Base-by-base conservation (phyloP, 169 alveolate genomes). In the Plasmodium gaboni region DNA sequence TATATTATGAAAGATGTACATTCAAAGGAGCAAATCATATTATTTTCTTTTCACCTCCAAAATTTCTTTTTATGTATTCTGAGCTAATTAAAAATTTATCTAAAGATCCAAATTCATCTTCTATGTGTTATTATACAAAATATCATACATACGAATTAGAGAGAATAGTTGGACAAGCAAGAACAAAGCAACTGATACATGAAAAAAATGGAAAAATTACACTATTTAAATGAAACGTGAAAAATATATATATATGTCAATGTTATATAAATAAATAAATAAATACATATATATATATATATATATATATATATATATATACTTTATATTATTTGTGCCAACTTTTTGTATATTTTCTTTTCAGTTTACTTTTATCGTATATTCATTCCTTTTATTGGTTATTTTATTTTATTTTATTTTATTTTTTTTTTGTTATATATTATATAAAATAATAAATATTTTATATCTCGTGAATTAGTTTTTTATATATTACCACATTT, bases 181-280 rank as follows among this genome's bases (percentile, higher is more conserved):
- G 73, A 53, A 61, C 93, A 1, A 26, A 61, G 24, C 92, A 92
- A 15, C 88, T 93, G 57, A 53, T 93, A 28, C 44, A 72, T 7
- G 96, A 94, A 10, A 87, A 88, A 7, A 91, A 91, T 9, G 93
- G 95, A 1, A 91, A 92, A 70, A 92, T 93, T 13, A 93, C 95
- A 2, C 89, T 92, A 48, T 93, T 92, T 61, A 89, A 92, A 73
- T 93, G 50, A 80, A 73, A 3, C 15, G 61, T 15, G 4, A 24
- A 63, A 3, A 13, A 48, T n/a, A 42, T 32, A 28, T 26, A 28
- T 1, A 17, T 51, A 48, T 24, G 12, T 24, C 26, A 72, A n/a
- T n/a, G 44, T 32, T 32, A 32, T 32, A 32, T 32, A 15, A 51
- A 15, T 51, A 51, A 2, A 24, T 60, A 60, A 15, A 8, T 60